Base-by-base conservation (phyloP, 495 filamentous ascomycete species). In the Penicillium pancosmium region DNA sequence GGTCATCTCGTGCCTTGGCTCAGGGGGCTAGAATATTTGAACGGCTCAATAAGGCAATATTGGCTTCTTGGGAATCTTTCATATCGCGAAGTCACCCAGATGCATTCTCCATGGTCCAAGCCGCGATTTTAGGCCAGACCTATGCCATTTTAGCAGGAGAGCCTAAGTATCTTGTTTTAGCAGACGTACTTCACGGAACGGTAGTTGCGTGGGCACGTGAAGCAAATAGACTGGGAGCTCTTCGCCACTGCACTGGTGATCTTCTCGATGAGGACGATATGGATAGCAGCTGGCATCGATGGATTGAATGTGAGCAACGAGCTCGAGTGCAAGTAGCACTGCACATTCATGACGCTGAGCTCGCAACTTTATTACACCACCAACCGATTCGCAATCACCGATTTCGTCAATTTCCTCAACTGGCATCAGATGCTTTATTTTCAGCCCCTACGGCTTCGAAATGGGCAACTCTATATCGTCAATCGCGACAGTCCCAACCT, bases 101-200 rank as follows among this genome's bases (percentile, higher is more conserved):
- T 52, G 72, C 70, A 12, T 54, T 73, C 11, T 69, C 68, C 9
- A 69, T 76, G 66, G 68, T 73, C 2, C 74, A 78, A 55, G 72
- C 74, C 0, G 72, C 72, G 5, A 60, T 75, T 36, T 44, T 78
- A 0, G 73, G 74, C 8, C 74, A 78, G 47, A 76, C 73, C 0
- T 78, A 72, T 57, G 74, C 67, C 16, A 68, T 76, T 15, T 67
- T 78, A 25, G 70, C 74, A 0, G 72, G 74, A 3, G 40, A 64
- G 19, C 61, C 71, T 3, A 72, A 60, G 44, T 54, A 64, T 52
- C 60, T 74, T 9, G 56, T 65, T 15, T 27, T 74, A 5, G 66
- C 67, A 5, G 72, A 78, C 56, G 67, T 68, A 0, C 68, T 78
- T 16, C 73, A 76, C 48, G 74, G 74, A 9, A 75, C 74, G n/a